phyloP scores from a whole-genome alignment of 257 asterid genomes.

The Plantago major region DNA sequence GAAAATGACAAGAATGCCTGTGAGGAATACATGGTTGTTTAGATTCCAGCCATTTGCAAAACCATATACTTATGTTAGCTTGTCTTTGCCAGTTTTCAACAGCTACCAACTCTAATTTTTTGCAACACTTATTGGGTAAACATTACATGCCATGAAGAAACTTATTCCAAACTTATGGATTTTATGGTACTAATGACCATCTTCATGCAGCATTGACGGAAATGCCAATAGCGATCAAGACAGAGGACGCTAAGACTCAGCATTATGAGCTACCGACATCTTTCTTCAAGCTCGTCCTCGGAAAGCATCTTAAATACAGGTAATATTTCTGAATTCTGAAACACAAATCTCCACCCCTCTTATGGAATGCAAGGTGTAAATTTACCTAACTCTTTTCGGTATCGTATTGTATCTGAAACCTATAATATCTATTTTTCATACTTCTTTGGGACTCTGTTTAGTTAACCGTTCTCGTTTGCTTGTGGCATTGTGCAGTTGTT shows the following conservation, averaged over 20 bases:
- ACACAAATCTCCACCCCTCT: neutral
- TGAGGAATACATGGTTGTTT: too few relatives aligned
- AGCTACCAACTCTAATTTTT: too few relatives aligned
- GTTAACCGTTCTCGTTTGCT: constrained; percentile 13
- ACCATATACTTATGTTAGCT: too few relatives aligned
- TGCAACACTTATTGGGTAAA: too few relatives aligned
- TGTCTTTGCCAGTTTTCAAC: too few relatives aligned
- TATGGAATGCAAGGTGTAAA: neutral
- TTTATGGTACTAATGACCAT: constrained; percentile 15
- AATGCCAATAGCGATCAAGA: constrained; percentile 83
- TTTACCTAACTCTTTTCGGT: too few relatives aligned
- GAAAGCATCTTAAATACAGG: constrained; percentile 92
- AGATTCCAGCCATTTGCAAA: too few relatives aligned
- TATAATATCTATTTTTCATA: neutral
- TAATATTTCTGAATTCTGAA: neutral
- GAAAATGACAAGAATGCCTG: too few relatives aligned
- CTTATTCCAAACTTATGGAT: neutral
- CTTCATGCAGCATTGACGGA: constrained; percentile 63
- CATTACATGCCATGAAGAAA: neutral
- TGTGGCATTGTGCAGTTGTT: constrained; percentile 50
- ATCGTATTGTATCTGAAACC: too few relatives aligned
- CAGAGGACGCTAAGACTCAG: constrained; percentile 74
- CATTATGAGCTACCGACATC: constrained; percentile 90
- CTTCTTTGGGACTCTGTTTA: neutral
- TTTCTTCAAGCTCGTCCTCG: constrained; percentile 89